Evolutionary conservation across 2,329 filamentous ascomycete genomes (phyloP).

Genomic region (Apiospora sp.): DNA sequence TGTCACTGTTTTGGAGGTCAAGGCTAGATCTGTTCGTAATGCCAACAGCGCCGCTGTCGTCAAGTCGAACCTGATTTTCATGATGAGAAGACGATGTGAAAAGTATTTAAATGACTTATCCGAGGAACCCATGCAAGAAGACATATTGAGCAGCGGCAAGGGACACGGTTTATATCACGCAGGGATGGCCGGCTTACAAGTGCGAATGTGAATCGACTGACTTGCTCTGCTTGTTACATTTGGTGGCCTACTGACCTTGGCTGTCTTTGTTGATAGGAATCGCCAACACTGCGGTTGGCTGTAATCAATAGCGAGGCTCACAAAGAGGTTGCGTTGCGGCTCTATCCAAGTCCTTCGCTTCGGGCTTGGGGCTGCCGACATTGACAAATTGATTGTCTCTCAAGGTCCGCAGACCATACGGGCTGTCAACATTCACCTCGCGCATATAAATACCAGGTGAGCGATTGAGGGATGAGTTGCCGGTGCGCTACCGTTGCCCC

Average conservation of each 20-base stretch:
- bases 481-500: background rate
- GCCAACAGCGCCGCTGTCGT: background rate
- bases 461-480: background rate
- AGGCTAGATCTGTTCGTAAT: background rate
- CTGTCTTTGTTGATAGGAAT: conserved; percentile 6
- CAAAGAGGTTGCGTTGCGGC: background rate
- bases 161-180: background rate
- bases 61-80: background rate
- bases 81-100: background rate
- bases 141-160: background rate
- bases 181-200: background rate
- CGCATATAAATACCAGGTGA: background rate
- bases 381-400: background rate
- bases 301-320: background rate
- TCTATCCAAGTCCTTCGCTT: background rate
- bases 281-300: conserved; percentile 1
- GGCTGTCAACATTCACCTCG: background rate
- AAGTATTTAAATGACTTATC: background rate
- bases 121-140: background rate
- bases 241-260: background rate
- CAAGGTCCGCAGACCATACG: background rate
- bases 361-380: background rate
- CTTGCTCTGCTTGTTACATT: background rate
- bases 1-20: background rate
- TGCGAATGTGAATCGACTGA: no score